Evolutionary conservation across 129 eudicot genomes (phyloP).

Genomic region (Flaveria brownii): DNA sequence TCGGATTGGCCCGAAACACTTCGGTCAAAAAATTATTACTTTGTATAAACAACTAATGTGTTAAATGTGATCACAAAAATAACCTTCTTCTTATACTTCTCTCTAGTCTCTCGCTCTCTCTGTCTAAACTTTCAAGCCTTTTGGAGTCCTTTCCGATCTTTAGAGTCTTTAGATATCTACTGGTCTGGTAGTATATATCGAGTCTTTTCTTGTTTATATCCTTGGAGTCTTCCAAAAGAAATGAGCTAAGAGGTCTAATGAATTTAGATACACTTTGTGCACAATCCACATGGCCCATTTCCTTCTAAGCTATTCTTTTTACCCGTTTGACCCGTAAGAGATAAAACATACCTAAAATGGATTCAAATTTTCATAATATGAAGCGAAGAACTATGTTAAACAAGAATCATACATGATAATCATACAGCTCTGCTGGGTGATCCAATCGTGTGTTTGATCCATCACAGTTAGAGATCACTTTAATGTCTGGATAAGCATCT

Average conservation of each 20-base stretch:
- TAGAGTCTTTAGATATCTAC: too few relatives aligned
- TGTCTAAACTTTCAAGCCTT: too few relatives aligned
- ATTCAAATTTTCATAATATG: background rate
- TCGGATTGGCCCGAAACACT: background rate
- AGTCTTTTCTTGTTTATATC: too few relatives aligned
- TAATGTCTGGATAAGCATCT: conserved; percentile 79
- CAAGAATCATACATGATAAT: conserved; percentile 71
- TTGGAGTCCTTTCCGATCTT: too few relatives aligned
- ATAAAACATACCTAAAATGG: background rate
- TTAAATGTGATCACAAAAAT: background rate
- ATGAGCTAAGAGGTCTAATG: background rate
- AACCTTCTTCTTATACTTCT: too few relatives aligned
- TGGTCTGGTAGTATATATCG: too few relatives aligned
- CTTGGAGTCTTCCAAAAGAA: background rate
- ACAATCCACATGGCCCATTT: background rate
- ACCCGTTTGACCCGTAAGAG: background rate
- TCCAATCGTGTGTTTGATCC: conserved; percentile 63
- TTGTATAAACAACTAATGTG: background rate
- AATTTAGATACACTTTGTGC: background rate
- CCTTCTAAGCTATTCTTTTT: background rate
- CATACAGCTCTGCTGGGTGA: conserved; percentile 91
- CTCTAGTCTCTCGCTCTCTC: too few relatives aligned
- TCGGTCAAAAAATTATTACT: background rate
- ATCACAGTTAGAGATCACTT: conserved; percentile 86
- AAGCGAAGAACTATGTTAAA: conserved; percentile 11